These are phyloP conservation scores for Lactarius indigo DNA, from an alignment of 768 basidiomycete species.

Conservation along the genomic window DNA sequence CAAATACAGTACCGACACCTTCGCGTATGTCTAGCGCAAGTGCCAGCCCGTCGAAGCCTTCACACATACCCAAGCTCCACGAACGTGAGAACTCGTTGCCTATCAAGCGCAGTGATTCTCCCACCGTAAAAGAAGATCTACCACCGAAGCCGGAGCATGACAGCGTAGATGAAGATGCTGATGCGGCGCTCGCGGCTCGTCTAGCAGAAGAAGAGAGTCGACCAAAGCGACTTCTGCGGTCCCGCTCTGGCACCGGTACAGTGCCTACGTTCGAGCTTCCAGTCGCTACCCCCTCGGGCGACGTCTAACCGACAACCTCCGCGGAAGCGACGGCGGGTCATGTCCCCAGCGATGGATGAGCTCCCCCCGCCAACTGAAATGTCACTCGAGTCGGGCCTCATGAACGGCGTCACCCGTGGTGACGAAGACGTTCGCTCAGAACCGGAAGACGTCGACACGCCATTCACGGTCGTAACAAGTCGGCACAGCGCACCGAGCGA, in stretches of 20 bases:
- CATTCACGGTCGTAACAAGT: slow-evolving; percentile 45
- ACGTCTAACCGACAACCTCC: slow-evolving; percentile 16
- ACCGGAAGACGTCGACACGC: slow-evolving; percentile 44
- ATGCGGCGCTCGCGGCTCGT: slow-evolving; percentile 31
- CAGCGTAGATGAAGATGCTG: slow-evolving; percentile 24
- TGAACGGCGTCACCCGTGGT: slow-evolving; percentile 1
- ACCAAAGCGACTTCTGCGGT: slow-evolving; percentile 31
- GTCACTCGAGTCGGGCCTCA: slow-evolving; percentile 4
- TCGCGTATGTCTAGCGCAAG: slow-evolving; percentile 14
- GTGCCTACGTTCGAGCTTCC: slow-evolving; percentile 20
- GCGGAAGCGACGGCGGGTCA: slow-evolving; percentile 33
- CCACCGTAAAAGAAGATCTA: slow-evolving; percentile 26
- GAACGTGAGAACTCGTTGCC: slow-evolving; percentile 1
- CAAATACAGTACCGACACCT: slow-evolving; percentile 13
- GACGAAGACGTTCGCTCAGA: slow-evolving; percentile 47
- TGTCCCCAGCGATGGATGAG: slow-evolving; percentile 30
- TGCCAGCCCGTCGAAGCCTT: slow-evolving; percentile 10
- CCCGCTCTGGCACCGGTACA: slow-evolving; percentile 31
- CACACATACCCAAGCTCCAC: slow-evolving; percentile 3
- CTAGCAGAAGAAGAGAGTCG: slow-evolving; percentile 32
- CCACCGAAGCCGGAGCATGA: slow-evolving; percentile 18
- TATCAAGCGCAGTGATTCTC: slow-evolving; percentile 11
- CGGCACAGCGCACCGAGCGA: slow-evolving; percentile 58
- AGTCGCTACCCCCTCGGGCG: slow-evolving; percentile 8
- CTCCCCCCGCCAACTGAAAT: slow-evolving; percentile 14